Conservation (phyloP, 345 rosid genomes). For the Eucalyptus victrix region DNA sequence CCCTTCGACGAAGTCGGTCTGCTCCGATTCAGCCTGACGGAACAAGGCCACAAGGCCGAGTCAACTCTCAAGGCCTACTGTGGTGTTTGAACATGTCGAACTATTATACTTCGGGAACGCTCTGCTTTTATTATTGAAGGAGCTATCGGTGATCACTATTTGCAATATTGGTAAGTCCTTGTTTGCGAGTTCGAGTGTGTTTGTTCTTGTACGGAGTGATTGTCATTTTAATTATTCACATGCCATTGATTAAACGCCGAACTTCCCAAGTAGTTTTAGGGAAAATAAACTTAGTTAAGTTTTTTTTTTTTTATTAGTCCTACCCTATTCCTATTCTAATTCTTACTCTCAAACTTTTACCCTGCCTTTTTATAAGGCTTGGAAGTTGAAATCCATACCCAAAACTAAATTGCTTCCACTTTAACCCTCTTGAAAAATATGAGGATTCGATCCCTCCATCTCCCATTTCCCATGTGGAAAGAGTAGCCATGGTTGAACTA, state of each 20-base stretch:
- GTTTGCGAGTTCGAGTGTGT: background rate
- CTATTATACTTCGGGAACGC: background rate
- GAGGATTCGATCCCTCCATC: rapidly evolving
- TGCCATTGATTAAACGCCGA: background rate
- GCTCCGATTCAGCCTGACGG: background rate
- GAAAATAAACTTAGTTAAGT: background rate
- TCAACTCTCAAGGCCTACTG: background rate
- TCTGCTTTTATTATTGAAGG: background rate
- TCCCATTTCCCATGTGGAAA: too few relatives aligned
- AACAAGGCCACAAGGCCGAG: background rate
- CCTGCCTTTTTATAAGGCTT: rapidly evolving
- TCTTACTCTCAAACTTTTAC: too few relatives aligned
- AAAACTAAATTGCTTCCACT: too few relatives aligned
- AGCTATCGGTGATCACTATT: background rate
- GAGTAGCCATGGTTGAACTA: background rate
- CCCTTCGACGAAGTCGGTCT: conserved; percentile 9
- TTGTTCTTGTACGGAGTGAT: background rate
- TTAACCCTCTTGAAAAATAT: too few relatives aligned
- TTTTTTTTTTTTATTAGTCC: too few relatives aligned
- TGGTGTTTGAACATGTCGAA: background rate
- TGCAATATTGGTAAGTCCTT: background rate
- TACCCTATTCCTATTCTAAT: too few relatives aligned
- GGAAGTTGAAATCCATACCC: too few relatives aligned
- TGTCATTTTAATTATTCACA: background rate
- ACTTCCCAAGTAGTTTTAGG: background rate